Conservation (phyloP, 768 basidiomycete genomes). For the Tulasnella sp. region DNA sequence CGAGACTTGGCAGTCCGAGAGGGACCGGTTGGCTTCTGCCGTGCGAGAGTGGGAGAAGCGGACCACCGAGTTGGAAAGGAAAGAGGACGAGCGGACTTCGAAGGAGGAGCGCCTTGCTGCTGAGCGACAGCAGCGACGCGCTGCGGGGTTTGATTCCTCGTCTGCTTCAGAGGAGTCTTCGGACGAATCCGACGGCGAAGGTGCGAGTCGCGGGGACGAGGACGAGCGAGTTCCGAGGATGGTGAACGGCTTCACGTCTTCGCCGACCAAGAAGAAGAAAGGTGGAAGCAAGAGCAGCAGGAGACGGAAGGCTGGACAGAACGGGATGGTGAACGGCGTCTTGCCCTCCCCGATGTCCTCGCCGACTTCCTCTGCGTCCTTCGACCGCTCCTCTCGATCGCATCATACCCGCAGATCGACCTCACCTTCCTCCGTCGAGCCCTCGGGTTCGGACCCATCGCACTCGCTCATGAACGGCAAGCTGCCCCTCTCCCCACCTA, state of each 20-base stretch:
- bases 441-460: background rate
- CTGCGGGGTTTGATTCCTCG: background rate
- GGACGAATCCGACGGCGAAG: constrained; percentile 18
- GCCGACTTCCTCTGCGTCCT: constrained; percentile 26
- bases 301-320: background rate
- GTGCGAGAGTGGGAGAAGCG: constrained; percentile 77
- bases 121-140: background rate
- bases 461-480: constrained; percentile 23
- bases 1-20: constrained; percentile 78
- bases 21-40: constrained; percentile 66
- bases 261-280: background rate
- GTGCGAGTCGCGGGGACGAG: background rate
- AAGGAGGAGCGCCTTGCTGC: constrained; percentile 10
- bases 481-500: constrained; percentile 22
- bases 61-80: constrained; percentile 38
- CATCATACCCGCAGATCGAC: constrained; percentile 15
- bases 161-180: background rate
- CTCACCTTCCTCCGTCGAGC: constrained; percentile 8
- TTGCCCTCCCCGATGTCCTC: constrained; percentile 25
- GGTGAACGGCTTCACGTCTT: constrained; percentile 14
- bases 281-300: background rate
- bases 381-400: constrained; percentile 11
- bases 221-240: constrained; percentile 18
- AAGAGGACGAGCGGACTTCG: constrained; percentile 39
- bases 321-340: constrained; percentile 17